A percentile compares a stretch with the other conserved stretches of the same genome.
These are phyloP conservation scores for Colletotrichum acutatum DNA, from an alignment of 2,329 filamentous ascomycete genomes.

Conservation along the genomic window DNA sequence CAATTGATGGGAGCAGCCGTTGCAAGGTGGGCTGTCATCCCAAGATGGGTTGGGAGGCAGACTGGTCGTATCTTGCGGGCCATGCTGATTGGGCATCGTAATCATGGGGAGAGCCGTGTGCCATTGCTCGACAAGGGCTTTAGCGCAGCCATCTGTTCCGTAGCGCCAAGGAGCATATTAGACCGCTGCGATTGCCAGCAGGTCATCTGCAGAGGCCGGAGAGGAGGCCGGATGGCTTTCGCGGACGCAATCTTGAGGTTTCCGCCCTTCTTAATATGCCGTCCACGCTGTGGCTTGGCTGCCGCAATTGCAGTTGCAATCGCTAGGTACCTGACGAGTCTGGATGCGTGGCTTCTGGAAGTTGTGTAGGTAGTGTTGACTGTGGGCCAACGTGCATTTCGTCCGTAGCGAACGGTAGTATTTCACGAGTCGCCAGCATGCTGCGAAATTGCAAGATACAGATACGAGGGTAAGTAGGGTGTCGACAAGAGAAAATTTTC, in stretches of 20 bases:
- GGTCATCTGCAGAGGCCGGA: conserved; percentile 13
- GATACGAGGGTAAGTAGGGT: background rate
- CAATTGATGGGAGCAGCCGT: conserved; percentile 27
- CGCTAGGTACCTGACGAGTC: background rate
- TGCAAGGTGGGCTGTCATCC: conserved; percentile 22
- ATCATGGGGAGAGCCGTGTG: conserved; percentile 12
- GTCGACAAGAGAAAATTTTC: background rate
- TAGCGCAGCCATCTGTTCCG: conserved; percentile 1
- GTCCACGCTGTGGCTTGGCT: background rate
- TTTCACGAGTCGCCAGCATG: conserved; percentile 7
- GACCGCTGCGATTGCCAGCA: conserved; percentile 16
- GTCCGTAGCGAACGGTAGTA: conserved; percentile 28
- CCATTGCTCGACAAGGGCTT: conserved; percentile 30
- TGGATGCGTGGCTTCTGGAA: conserved; percentile 14
- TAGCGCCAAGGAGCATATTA: conserved; percentile 15
- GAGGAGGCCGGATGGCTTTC: conserved; percentile 14
- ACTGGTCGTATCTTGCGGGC: conserved; percentile 5
- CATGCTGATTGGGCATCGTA: conserved; percentile 17
- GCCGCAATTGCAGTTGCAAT: background rate
- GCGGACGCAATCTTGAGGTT: conserved; percentile 24
- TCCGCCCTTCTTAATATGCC: background rate
- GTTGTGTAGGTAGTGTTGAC: conserved; percentile 11
- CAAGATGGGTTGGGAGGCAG: background rate
- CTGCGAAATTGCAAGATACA: conserved; percentile 4
- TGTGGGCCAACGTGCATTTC: conserved; percentile 34